Conservation (phyloP, 345 rosid species). For the Citrus hindsii region DNA sequence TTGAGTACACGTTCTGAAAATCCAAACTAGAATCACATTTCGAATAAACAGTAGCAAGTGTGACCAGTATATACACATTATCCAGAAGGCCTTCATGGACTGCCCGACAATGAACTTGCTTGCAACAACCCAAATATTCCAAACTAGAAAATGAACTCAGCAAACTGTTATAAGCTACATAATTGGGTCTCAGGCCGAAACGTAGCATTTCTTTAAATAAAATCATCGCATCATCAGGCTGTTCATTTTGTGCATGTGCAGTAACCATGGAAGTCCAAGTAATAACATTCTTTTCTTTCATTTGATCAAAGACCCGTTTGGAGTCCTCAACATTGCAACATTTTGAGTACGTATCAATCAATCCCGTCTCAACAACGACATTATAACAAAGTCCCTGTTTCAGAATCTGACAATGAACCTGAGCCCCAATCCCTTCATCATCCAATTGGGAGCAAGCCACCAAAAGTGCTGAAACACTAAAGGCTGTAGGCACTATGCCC, state of each 20-base stretch:
- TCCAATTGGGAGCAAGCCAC: constrained; percentile 30
- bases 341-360: constrained; percentile 33
- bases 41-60: constrained; percentile 30
- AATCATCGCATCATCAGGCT: constrained; percentile 28
- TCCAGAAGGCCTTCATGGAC: constrained; percentile 26
- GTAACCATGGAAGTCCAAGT: constrained; percentile 37
- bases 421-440: constrained; percentile 23
- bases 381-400: constrained; percentile 23
- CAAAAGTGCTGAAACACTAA: constrained; percentile 17
- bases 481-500: constrained; percentile 12
- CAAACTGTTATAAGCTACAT: constrained; percentile 26
- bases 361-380: constrained; percentile 30
- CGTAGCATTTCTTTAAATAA: constrained; percentile 27
- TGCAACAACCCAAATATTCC: constrained; percentile 20
- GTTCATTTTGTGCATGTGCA: constrained; percentile 21
- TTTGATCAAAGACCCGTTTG: constrained; percentile 18
- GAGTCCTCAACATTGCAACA: constrained; percentile 22
- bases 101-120: constrained; percentile 37
- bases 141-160: constrained; percentile 28
- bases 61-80: constrained; percentile 17
- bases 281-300: constrained; percentile 24
- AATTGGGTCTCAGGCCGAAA: constrained; percentile 17
- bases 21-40: constrained; percentile 23
- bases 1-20: constrained; percentile 20
- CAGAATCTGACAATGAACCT: constrained; percentile 30